Evolutionary conservation across 345 rosid genomes (phyloP).

Genomic region (Dipteronia dyeriana): DNA sequence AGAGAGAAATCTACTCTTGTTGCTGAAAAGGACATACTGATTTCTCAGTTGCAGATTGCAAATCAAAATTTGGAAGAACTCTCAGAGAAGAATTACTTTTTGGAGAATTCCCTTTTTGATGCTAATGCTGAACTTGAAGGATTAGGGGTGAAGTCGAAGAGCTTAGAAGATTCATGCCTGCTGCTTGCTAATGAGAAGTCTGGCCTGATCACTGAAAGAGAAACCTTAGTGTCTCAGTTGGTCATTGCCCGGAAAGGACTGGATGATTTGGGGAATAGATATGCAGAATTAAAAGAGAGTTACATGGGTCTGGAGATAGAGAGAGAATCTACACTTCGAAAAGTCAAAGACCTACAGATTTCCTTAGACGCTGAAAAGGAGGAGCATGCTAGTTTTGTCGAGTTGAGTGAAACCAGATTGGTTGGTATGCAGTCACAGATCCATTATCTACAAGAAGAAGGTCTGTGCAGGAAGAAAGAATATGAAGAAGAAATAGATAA

Average conservation of each 20-base stretch:
- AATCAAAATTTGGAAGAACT: conserved; percentile 57
- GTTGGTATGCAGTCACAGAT: conserved; percentile 61
- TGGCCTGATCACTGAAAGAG: conserved; percentile 48
- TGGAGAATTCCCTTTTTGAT: conserved; percentile 75
- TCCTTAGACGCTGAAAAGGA: conserved; percentile 54
- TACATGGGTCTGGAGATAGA: conserved; percentile 51
- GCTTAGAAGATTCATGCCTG: conserved; percentile 62
- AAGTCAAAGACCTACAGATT: conserved; percentile 52
- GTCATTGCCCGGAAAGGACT: conserved; percentile 47
- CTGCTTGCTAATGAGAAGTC: conserved; percentile 68
- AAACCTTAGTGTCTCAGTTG: conserved; percentile 55
- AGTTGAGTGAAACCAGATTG: conserved; percentile 41
- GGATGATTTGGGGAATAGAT: conserved; percentile 58
- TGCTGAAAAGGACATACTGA: conserved; percentile 59
- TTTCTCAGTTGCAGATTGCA: conserved; percentile 55
- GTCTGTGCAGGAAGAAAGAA: conserved; percentile 53
- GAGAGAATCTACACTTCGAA: conserved; percentile 52
- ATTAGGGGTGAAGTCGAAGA: conserved; percentile 49
- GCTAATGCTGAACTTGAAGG: conserved; percentile 76
- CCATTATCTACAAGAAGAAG: conserved; percentile 55
- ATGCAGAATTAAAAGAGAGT: conserved; percentile 48
- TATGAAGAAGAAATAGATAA: conserved; percentile 70
- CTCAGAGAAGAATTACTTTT: conserved; percentile 56
- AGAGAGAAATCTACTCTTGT: conserved; percentile 66
- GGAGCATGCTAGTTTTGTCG: conserved; percentile 51